Conservation (phyloP, 1,284 basidiomycete genomes). For the Apiotrichum gamsii region DNA sequence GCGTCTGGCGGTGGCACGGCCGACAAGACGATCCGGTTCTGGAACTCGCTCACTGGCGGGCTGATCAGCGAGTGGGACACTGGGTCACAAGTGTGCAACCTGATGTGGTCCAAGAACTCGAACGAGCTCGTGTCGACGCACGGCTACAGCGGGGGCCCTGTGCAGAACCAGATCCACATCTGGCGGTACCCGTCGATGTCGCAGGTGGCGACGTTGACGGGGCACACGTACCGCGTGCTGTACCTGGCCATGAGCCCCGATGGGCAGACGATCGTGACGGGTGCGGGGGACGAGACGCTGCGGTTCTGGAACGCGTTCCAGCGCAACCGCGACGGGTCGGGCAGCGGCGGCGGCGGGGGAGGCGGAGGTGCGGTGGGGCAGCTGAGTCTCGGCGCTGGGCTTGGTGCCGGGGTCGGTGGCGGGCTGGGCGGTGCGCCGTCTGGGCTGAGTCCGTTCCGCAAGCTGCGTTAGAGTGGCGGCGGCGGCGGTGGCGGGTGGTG, state of each 20-base stretch:
- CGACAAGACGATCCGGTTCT: conserved; percentile 94
- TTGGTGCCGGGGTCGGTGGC: background rate
- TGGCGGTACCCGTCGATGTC: conserved; percentile 93
- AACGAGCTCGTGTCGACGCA: conserved; percentile 98
- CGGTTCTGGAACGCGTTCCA: conserved; percentile 94
- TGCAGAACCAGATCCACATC: conserved; percentile 96
- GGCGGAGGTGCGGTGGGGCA: no score
- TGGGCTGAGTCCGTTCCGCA: conserved; percentile 4
- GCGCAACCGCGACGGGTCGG: no score
- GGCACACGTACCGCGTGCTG: conserved; percentile 88
- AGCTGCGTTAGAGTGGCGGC: conserved; percentile 1
- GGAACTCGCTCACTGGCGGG: conserved; percentile 85
- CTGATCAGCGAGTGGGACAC: conserved; percentile 83
- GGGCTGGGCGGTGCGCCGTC: background rate
- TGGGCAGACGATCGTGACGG: conserved; percentile 95
- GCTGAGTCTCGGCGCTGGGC: no score
- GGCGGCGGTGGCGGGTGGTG: no score
- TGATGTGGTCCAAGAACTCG: conserved; percentile 91
- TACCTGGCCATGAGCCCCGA: conserved; percentile 96
- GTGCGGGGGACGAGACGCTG: conserved; percentile 94
- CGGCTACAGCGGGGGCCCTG: conserved; percentile 85
- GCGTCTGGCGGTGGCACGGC: conserved; percentile 98
- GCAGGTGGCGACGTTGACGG: conserved; percentile 89
- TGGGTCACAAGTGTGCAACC: conserved; percentile 93
- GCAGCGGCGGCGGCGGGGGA: background rate